These are phyloP conservation scores for Lactifluus hygrophoroides DNA, from an alignment of 768 basidiomycete species.

Conservation along the genomic window DNA sequence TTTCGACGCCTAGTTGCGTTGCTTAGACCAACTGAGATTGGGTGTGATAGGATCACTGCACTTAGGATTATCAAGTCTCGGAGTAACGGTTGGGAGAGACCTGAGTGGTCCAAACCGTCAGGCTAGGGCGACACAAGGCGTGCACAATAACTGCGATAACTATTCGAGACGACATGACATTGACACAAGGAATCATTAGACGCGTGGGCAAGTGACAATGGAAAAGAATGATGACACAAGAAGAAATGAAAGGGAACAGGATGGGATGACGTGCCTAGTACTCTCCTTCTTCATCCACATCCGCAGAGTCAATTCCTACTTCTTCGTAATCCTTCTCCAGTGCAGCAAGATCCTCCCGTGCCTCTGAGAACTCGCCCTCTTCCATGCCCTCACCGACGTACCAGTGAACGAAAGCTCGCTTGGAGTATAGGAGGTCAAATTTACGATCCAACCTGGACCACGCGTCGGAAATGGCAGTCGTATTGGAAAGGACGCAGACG, in stretches of 20 bases:
- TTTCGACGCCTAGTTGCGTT: too few relatives aligned
- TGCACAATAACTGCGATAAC: not conserved
- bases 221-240: not conserved
- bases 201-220: not conserved
- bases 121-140: not conserved
- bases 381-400: constrained; percentile 77
- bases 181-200: not conserved
- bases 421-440: constrained; percentile 71
- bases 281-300: constrained; percentile 43
- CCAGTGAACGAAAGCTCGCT: constrained; percentile 47
- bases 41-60: too few relatives aligned
- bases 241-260: not conserved
- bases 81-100: too few relatives aligned
- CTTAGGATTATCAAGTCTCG: not conserved
- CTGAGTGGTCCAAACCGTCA: not conserved
- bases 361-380: constrained; percentile 97
- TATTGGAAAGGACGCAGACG: constrained; percentile 74
- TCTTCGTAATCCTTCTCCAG: constrained; percentile 96
- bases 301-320: constrained; percentile 48
- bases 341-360: constrained; percentile 95
- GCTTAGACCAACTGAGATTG: not conserved
- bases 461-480: constrained; percentile 62
- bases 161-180: not conserved
- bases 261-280: constrained; percentile 28
- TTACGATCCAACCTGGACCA: constrained; percentile 75